Base-by-base conservation (phyloP, 768 basidiomycete genomes). In the Russula emetica region DNA sequence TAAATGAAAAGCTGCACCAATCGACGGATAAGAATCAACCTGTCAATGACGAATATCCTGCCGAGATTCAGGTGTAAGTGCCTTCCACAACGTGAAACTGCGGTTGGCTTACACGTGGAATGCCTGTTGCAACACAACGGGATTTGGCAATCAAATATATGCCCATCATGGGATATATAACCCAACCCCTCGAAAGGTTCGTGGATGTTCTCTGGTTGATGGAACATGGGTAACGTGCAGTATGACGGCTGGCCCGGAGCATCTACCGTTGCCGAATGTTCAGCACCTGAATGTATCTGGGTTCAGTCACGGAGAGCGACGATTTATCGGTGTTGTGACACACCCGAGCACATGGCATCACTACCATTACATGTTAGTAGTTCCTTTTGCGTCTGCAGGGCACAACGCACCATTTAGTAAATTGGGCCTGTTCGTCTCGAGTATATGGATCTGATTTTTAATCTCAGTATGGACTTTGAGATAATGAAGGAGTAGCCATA, bases 31-130 rank as follows among this genome's bases (percentile, higher is more conserved):
- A 55, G 16, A 11, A 55, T 28, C 24, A 22, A 81, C 81, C 73
- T 77, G 61, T 83, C 84, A 64, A 81, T 79, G 22, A 83, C 80
- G 55, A 84, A 85, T n/a, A 83, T 80, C 10, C 82, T 82, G 54
- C 24, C 22, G 5, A 26, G 22, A 4, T 18, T 1, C 5, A 14
- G 26, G 5, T 18, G 38, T 51, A 32, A 64, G 26, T 47, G 4
- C 6, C 40, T 16, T 55, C 38, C 18, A 50, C 24, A 16, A 54
- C 32, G 2, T 7, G 9, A 26, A 11, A 36, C 28, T 3, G 10
- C 2, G 1, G 13, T 16, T 5, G 2, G 76, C 83, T 63, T 70
- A 85, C 83, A 86, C 83, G 70, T 86, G 84, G 73, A 80, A 85
- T 0, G 85, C 77, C 66, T 80, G 83, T 22, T 79, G 80, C 71